Percentiles rank a stretch among this genome's conserved stretches.
Evolutionary conservation across 352 stramenopile species (phyloP).

Genomic region (Pythium apleroticum): DNA sequence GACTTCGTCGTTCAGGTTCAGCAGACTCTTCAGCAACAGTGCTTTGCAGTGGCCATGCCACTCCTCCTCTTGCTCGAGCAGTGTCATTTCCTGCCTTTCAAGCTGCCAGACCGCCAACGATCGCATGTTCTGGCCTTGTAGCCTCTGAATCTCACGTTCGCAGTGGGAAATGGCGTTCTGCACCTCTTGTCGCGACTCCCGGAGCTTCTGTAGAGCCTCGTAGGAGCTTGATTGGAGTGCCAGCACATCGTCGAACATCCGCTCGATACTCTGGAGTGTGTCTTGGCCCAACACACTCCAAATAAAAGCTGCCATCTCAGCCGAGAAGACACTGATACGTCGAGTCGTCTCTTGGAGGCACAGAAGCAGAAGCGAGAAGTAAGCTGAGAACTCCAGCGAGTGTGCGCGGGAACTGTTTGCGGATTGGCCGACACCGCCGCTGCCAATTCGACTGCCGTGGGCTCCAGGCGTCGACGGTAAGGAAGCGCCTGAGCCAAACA

Average conservation of each 20-base stretch:
- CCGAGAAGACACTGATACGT: slow-evolving; percentile 33
- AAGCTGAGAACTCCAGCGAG: slow-evolving; percentile 4
- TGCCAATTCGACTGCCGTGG: background rate
- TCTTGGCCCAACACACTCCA: slow-evolving; percentile 34
- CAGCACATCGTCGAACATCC: slow-evolving; percentile 18
- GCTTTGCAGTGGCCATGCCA: slow-evolving; percentile 54
- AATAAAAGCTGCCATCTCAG: slow-evolving; percentile 34
- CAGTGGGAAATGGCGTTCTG: slow-evolving; percentile 28
- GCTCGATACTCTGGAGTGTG: slow-evolving; percentile 14
- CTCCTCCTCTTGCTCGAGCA: slow-evolving; percentile 38
- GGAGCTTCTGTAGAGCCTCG: slow-evolving; percentile 28
- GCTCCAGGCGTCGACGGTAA: background rate
- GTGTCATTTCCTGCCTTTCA: slow-evolving; percentile 32
- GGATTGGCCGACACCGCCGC: background rate
- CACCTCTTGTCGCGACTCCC: slow-evolving; percentile 22
- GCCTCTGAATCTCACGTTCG: slow-evolving; percentile 35
- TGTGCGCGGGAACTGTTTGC: background rate
- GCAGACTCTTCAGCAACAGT: slow-evolving; percentile 37
- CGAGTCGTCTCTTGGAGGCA: slow-evolving; percentile 43
- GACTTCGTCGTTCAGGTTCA: slow-evolving; percentile 17
- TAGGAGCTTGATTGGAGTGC: slow-evolving; percentile 9
- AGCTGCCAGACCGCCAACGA: slow-evolving; percentile 36
- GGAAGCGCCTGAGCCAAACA: background rate
- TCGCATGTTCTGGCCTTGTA: slow-evolving; percentile 41
- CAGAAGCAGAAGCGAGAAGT: slow-evolving; percentile 37